Percentiles rank a stretch among this genome's conserved stretches.
Evolutionary conservation across 2,329 filamentous ascomycete species (phyloP).

Genomic region (Aspergillus aculeatinus): DNA sequence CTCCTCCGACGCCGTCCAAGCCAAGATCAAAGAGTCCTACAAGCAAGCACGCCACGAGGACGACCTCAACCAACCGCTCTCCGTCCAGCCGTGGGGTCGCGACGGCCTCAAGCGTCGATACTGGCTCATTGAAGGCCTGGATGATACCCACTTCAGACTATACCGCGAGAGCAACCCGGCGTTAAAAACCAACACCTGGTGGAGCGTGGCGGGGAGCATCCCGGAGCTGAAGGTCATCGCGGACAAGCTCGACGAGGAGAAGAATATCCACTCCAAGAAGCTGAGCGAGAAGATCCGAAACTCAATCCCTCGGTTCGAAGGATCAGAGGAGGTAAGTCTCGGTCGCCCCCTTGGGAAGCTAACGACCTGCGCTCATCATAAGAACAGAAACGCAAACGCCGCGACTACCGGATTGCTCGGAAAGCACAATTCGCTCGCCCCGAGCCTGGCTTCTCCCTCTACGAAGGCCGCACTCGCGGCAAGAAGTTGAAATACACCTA

Average conservation of each 20-base stretch:
- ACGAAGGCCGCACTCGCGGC: conserved; percentile 92
- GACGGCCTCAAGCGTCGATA: conserved; percentile 91
- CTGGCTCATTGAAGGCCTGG: conserved; percentile 87
- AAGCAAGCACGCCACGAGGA: conserved; percentile 80
- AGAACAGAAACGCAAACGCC: conserved; percentile 78
- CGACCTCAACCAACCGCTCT: conserved; percentile 78
- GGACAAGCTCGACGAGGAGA: conserved; percentile 75
- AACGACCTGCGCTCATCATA: conserved; percentile 11
- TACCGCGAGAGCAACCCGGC: conserved; percentile 91
- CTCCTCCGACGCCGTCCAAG: conserved; percentile 79
- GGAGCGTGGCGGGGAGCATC: conserved; percentile 86
- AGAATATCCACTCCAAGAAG: conserved; percentile 74
- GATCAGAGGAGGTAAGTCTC: conserved; percentile 74
- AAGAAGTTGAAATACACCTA: conserved; percentile 97
- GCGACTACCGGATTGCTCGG: conserved; percentile 83
- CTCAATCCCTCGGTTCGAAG: conserved; percentile 87
- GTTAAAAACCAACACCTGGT: conserved; percentile 77
- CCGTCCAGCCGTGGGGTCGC: conserved; percentile 85
- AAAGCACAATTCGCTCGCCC: conserved; percentile 85
- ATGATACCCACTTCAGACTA: conserved; percentile 89
- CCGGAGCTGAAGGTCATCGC: conserved; percentile 77
- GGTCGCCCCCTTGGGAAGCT: background rate
- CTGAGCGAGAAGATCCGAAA: conserved; percentile 74
- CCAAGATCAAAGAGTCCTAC: conserved; percentile 81
- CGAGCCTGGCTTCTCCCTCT: conserved; percentile 86